phyloP scores from a whole-genome alignment of 129 eudicot species.

The Artemisia argyi region DNA sequence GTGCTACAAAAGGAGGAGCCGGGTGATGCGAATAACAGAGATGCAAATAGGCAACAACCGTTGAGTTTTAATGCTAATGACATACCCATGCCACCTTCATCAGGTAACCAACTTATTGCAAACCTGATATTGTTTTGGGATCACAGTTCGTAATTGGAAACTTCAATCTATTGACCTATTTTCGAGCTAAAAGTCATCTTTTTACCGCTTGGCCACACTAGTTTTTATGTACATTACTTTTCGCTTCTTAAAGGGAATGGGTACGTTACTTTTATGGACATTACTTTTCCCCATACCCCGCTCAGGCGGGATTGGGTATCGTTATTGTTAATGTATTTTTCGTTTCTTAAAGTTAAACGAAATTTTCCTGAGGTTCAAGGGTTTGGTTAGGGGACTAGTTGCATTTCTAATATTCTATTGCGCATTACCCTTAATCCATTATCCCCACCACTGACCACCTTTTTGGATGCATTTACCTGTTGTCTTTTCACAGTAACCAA shows the following conservation, averaged over 20 bases:
- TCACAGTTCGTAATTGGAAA: neutral
- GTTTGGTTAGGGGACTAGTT: no score
- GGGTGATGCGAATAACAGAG: constrained; percentile 16
- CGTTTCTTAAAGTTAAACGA: no score
- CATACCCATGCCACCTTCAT: constrained; percentile 54
- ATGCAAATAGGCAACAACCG: constrained; percentile 15
- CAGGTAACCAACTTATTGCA: constrained; percentile 36
- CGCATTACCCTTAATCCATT: no score
- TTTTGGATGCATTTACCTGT: neutral
- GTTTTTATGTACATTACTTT: no score
- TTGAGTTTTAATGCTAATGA: constrained; percentile 15
- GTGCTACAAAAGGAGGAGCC: constrained; percentile 30
- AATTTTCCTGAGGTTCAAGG: no score
- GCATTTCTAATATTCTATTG: no score
- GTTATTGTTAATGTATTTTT: no score
- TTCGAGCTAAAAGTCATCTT: neutral
- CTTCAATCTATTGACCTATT: neutral
- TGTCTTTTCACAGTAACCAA: constrained; percentile 36
- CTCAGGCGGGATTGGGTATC: no score
- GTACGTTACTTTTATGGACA: no score
- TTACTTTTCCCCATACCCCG: no score
- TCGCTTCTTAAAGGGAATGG: no score
- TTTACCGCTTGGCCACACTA: neutral
- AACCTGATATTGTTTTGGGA: neutral
- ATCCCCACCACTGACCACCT: neutral